Evolutionary conservation across 352 stramenopile species (phyloP), one percentile per base, ranked within the genome.

Genomic region (Phytopythium helicoides): DNA sequence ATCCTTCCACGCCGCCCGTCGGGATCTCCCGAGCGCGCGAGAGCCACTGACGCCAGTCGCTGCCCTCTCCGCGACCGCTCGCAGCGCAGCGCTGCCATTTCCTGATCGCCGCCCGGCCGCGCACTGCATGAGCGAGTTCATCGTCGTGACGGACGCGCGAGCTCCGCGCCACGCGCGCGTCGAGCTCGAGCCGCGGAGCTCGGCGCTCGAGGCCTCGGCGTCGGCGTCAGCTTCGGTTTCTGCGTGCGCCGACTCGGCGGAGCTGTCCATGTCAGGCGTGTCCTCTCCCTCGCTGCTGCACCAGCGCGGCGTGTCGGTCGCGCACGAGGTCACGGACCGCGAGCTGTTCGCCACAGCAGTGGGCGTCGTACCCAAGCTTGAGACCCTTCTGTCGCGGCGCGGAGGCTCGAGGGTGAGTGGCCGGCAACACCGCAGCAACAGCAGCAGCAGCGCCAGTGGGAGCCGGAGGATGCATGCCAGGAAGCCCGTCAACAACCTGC

Each of bases 301-400:
- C 36, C 19, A 15, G 36, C 37, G 49, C 49, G 39, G 49, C 25
- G 18, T 22, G 23, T 56, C 49, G 26, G 28, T 47, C 25, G 49
- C 38, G 25, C 25, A 46, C 25, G 37, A 56, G 49, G 53, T 78
- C 16, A 67, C 62, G 21, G 62, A 73, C 40, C 62, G 48, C 12
- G 65, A 78, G 33, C 50, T 78, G 3, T 78, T 71, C 45, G 54
- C 59, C n/a, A 60, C 45, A 15, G 65, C 66, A 22, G 49, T 56
- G 8, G 60, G 58, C 26, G 62, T 75, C 41, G 37, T 78, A 3
- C 68, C 68, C 12, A 73, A 73, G 23, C 65, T 78, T n/a, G 65
- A 60, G 45, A 64, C 68, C 18, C 55, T 73, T 12, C 33, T 73
- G 4, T 49, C 70, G 16, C 45, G 66, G 35, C 47, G 56, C 40